Evolutionary conservation across 1,284 basidiomycete species (phyloP), one percentile per base, ranked within the genome.

Genomic region (Prillingera fragicola): DNA sequence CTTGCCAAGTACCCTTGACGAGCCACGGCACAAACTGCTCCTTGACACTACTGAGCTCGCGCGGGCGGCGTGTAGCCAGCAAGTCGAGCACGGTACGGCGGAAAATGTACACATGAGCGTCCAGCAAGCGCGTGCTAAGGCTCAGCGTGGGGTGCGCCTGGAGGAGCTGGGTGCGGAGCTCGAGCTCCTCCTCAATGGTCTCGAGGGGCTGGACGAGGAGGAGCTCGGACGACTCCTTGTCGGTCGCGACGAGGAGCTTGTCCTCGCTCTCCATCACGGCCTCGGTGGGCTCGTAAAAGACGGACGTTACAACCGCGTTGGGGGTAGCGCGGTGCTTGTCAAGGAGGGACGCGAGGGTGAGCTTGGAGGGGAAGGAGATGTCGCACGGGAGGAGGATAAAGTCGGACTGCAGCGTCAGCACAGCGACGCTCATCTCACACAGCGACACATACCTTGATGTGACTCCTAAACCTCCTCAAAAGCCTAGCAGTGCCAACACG

Each of bases 301-400:
- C 83, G 1, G 82, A 76, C 0, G 87, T 89, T 1, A 83, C 78
- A 37, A 94, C 79, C 2, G 83, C 67, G 73, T 10, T 80, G 77
- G 65, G 84, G 75, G 27, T 77, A 67, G 65, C 87, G 79, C 91
- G 79, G 68, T 92, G 92, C 59, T 82, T 83, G 70, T 95, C 83
- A 26, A 95, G 73, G 1, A 95, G 70, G 0, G 72, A 74, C 23
- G 78, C 77, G 17, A 96, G 77, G 6, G 84, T 75, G 21, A 94
- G 76, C 0, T 78, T 72, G 1, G 81, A 74, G 0, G 87, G 84
- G 9, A 89, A 82, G 15, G 90, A 77, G 43, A 95, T 84, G 69
- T 96, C 91, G 67, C 89, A 94, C 2, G 91, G 85, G 1, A 94
- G 77, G n/a, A 96, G 69, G 31, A 95, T 78, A 67, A 95, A 90